Evolutionary conservation across 2,329 filamentous ascomycete genomes (phyloP), one percentile per base, ranked within the genome.

Genomic region (Penicillium occitanis): DNA sequence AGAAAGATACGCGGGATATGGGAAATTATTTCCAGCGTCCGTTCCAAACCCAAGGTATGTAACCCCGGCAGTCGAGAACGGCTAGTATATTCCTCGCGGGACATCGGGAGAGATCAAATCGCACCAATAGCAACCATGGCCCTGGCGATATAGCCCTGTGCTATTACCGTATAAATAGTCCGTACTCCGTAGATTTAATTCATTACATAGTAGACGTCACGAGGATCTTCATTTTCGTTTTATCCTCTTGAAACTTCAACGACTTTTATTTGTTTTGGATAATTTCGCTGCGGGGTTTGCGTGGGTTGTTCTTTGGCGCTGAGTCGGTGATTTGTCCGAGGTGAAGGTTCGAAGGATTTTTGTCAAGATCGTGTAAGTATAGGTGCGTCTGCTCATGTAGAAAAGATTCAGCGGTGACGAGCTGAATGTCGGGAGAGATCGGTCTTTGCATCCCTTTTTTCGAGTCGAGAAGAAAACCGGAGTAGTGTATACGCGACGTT

Each of bases 31-130:
- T 42, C 57, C 57, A 58, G n/a, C 11, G 11, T 58, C 53, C 0
- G 3, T 13, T 10, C 25, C 25, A n/a, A 6, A 3, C 42, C 17
- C 5, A 19, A 59, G 19, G 6, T 30, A 30, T 30, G 30, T 5
- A 25, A 33, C 22, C 11, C 19, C 57, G 57, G 57, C 37, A 60
- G 19, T 60, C 37, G 35, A n/a, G n/a, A 30, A 42, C 57, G 57
- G 57, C 57, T 60, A 60, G 57, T 46, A 46, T 4, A 46, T 4
- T 33, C 25, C 13, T n/a, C 37, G 37, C 57, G 57, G 57, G 57
- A 59, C 57, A 44, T 44, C 57, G 35, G 57, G 57, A 59, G 55
- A 60, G 57, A 42, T 37, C 57, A 60, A 50, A 46, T 60, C 22
- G 57, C 57, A 60, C 57, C 57, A 60, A 60, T 60, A 25, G 8